Evolutionary conservation across 495 filamentous ascomycete species (phyloP).

Genomic region (Penicillium diatomitis): DNA sequence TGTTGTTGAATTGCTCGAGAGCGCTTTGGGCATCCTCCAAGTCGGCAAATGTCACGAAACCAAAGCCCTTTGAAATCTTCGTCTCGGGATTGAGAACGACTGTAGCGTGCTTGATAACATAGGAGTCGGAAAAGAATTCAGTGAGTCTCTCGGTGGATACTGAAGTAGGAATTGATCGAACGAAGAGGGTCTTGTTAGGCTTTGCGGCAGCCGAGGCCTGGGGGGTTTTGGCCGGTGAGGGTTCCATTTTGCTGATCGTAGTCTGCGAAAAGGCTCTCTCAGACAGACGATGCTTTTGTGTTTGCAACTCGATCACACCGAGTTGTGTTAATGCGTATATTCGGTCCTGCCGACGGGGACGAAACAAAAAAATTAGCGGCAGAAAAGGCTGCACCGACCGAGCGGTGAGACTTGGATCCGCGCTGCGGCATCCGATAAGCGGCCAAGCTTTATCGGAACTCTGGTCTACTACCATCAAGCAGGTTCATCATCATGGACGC

Average conservation of each 20-base stretch:
- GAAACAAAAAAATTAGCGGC: constrained; percentile 34
- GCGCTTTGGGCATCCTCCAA: constrained; percentile 79
- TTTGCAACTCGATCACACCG: constrained; percentile 21
- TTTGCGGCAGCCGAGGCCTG: constrained; percentile 21
- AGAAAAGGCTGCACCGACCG: constrained; percentile 25
- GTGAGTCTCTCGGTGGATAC: constrained; percentile 77
- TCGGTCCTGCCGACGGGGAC: constrained; percentile 3
- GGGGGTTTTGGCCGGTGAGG: constrained; percentile 10
- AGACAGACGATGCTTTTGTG: constrained; percentile 25
- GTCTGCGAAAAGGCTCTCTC: constrained; percentile 10
- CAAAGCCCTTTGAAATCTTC: constrained; percentile 81
- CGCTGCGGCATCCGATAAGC: constrained; percentile 11
- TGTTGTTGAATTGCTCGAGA: constrained; percentile 64
- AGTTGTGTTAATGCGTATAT: not conserved
- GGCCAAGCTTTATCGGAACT: constrained; percentile 7
- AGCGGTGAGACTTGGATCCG: constrained; percentile 14
- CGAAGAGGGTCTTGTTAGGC: constrained; percentile 68
- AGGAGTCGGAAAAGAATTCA: constrained; percentile 84
- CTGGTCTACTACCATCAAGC: not conserved
- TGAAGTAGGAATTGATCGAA: constrained; percentile 70
- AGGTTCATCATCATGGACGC: constrained; percentile 41
- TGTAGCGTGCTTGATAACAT: constrained; percentile 87
- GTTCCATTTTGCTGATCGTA: constrained; percentile 14
- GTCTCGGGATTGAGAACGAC: constrained; percentile 74
- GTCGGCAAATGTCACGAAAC: constrained; percentile 95